Evolutionary conservation across 2,329 filamentous ascomycete genomes (phyloP), one percentile per base, ranked within the genome.

Genomic region (Pochonia chlamydosporia): DNA sequence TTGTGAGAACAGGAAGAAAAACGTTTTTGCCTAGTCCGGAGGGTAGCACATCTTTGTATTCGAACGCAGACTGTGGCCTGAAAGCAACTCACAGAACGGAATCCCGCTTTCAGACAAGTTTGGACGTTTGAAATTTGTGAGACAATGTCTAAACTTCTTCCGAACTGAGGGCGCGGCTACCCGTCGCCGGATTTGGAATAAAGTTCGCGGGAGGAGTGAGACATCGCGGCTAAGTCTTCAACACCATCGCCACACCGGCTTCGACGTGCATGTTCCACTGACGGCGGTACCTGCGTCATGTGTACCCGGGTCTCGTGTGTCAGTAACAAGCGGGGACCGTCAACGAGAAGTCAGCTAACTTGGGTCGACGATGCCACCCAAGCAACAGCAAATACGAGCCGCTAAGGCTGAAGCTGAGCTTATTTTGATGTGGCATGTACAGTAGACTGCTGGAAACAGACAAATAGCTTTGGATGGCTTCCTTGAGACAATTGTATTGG

Each of bases 51-150:
- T 11, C 11, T 23, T 23, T 39, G 20, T 14, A 35, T 35, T n/a
- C 31, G 31, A n/a, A n/a, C n/a, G n/a, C n/a, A n/a, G n/a, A n/a
- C n/a, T n/a, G n/a, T n/a, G n/a, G n/a, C n/a, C n/a, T 36, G 13
- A 8, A 7, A 18, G 33, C 33, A 4, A 36, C 10, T 36, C n/a
- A 4, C n/a, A 20, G n/a, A 23, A 23, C 9, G 7, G 8, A 39
- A 39, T 8, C 35, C 35, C 35, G 40, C 46, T 48, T 48, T 35
- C 40, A 40, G 33, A 18, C 13, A 26, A 48, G n/a, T 35, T 44
- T 31, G 21, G 36, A 48, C 7, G n/a, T 44, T 16, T 24, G 20
- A n/a, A 5, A 10, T 16, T 44, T 20, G 20, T 23, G n/a, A 35
- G 35, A 44, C 41, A 40, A 11, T 33, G 26, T 44, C 26, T 44